Base-by-base conservation (phyloP, 202 grass and related monocot genomes). In the Panicum hallii region DNA sequence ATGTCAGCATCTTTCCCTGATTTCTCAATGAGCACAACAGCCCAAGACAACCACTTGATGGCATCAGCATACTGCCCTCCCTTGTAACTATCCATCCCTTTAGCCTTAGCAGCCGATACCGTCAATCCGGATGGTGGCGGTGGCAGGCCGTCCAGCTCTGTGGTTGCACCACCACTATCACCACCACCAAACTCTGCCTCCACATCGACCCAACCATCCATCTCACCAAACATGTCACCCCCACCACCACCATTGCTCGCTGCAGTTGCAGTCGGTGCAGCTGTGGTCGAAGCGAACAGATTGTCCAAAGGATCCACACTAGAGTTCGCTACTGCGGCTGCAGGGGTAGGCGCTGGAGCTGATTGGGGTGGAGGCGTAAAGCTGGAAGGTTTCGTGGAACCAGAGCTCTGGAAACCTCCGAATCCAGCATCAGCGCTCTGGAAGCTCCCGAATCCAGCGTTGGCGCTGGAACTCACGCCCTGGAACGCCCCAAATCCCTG, bases 31-130 rank as follows among this genome's bases (percentile, higher is more conserved):
- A 99, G 94, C 68, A 93, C 41, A 71, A 94, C 66, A 68, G 93
- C 93, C 97, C 97, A 99, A 55, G 97, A 96, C 70, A 99, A 74
- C 93, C 93, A 99, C 81, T 99, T 99, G 69, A 99, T 99, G 43
- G 97, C 97, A 94, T 99, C 97, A 40, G 97, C 90, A 57, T 90
- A 99, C 82, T 97, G 97, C 69, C 97, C 97, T 50, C 92, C 84
- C 75, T 99, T 99, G 89, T 99, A 99, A 83, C 86, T 99, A 72
- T 99, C 97, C 93, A 94, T 82, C 63, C 97, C 97, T 63, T 94
- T 97, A 58, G 90, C 4, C 82, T 94, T 94, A 47, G 93, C 93
- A 74, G 88, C 57, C 5, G 86, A 80, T 75, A 83, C 84, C 5
- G 90, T 88, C 78, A 99, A 83, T 8, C 97, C 93, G 15, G 91